Base-by-base conservation (phyloP, 2,329 filamentous ascomycete species). In the Coleophoma crateriformis region DNA sequence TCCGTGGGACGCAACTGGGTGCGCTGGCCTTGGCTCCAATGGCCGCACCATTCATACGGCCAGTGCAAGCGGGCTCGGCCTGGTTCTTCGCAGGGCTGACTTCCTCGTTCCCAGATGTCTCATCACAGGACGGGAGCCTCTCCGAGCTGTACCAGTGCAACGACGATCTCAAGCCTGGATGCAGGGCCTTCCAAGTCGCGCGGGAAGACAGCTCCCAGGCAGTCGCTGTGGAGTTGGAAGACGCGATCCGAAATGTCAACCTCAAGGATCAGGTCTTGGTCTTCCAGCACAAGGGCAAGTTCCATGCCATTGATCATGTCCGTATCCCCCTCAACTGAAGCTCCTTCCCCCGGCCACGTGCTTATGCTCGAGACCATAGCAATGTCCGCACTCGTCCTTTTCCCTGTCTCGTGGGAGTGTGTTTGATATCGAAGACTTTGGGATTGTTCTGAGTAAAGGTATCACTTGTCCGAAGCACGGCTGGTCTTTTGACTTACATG, bases 401-500 rank as follows among this genome's bases (percentile, higher is more conserved):
- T 84, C 85, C 0, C 72, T 88, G 1, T 85, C 82, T 0, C 73
- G 78, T 40, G 83, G 81, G 0, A 76, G 67, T 0, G 71, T 82
- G 0, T 87, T 87, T 50, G 85, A 88, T 48, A 87, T 88, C 57
- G 85, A 88, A 56, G 85, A 88, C 52, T 88, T 87, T 61, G 84
- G 85, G 0, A 68, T 85, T 2, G 71, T 76, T 4, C 63, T 85
- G 7, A 84, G 81, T 48, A 74, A 80, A 0, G 85, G 83, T 0
- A 67, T 88, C 3, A 77, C 74, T 0, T 88, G 85, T 62, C 82
- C 84, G 0, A 86, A 86, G 54, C 84, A 88, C 53, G 79, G 73
- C 4, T 88, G 85, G 85, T 84, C 82, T 0, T 88, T 88, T 64
- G 85, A 88, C 60, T 58, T 88, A 2, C 78, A 81, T 47, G 79